Base-by-base conservation (phyloP, 2,329 filamentous ascomycete genomes). In the Aspergillus pseudoglaucus region DNA sequence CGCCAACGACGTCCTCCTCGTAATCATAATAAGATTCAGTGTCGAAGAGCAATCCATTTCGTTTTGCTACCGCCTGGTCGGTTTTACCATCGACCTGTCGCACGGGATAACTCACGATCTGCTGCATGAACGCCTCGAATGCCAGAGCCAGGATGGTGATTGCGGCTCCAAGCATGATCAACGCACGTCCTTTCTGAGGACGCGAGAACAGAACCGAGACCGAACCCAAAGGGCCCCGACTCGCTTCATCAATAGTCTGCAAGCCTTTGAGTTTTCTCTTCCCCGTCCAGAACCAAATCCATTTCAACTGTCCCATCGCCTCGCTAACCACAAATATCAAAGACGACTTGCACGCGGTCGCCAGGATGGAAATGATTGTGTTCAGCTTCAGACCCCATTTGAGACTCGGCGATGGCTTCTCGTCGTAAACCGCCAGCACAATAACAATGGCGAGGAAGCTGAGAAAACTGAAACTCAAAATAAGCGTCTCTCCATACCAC, bases 291-390 rank as follows among this genome's bases (percentile, higher is more conserved):
- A 58, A 59, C 44, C 50, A 54, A 10, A 57, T 51, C 58, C 59
- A 60, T 47, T 59, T 61, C 14, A 56, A 42, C 40, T 59, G 56
- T 15, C 59, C 52, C 9, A 58, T 54, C 30, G 48, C 46, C 23
- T 52, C 45, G 30, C 53, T 52, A 7, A 59, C 15, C 5, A 56
- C 46, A 4, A 54, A 43, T 12, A 55, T 33, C 35, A 59, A 44
- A 3, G 50, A 50, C 14, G 53, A 52, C 32, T 56, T 56, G 35
- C 49, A 53, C 42, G 47, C 47, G 23, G 53, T 51, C 20, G 55
- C 53, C 1, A 58, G 48, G 20, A 52, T 39, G 14, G 50, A 56
- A 20, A 54, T 44, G 30, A 56, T 52, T 22, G 55, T 46, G 41
- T 56, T 58, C 43, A 58, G 47, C 22, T 48, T 46, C 5, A 48